Percentiles rank a stretch among this genome's conserved stretches.
phyloP scores from a whole-genome alignment of 2,329 filamentous ascomycete species.

The Coniochaeta sp. region DNA sequence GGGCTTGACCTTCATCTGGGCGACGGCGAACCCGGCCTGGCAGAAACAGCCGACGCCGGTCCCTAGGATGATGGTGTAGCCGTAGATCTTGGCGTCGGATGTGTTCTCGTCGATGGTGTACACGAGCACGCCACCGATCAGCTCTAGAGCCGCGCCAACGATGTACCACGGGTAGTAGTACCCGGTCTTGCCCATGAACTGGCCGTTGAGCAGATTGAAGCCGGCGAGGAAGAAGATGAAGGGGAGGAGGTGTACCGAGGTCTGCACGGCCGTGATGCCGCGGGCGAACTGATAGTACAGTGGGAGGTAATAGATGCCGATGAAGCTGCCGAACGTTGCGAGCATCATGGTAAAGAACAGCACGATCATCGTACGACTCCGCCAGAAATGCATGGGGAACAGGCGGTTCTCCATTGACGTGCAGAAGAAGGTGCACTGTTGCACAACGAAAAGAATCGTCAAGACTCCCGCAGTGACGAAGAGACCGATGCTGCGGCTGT shows the following conservation, averaged over 20 bases:
- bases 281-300: slow-evolving; percentile 42
- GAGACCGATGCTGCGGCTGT: slow-evolving; percentile 33
- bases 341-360: slow-evolving; percentile 29
- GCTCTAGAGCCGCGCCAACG: neutral
- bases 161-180: slow-evolving; percentile 10
- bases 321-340: slow-evolving; percentile 13
- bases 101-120: slow-evolving; percentile 18
- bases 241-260: slow-evolving; percentile 30
- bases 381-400: slow-evolving; percentile 41
- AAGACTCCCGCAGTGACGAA: slow-evolving; percentile 28
- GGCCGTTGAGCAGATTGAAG: slow-evolving; percentile 5
- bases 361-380: slow-evolving; percentile 25
- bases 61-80: slow-evolving; percentile 29
- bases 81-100: slow-evolving; percentile 20
- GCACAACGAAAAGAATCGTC: slow-evolving; percentile 33
- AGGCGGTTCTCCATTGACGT: slow-evolving; percentile 28
- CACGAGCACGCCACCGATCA: slow-evolving; percentile 4
- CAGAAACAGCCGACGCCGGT: slow-evolving; percentile 28
- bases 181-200: slow-evolving; percentile 9
- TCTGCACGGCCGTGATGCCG: slow-evolving; percentile 26
- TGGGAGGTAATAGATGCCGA: slow-evolving; percentile 40
- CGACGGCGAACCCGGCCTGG: slow-evolving; percentile 28
- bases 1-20: slow-evolving; percentile 22
- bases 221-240: slow-evolving; percentile 19
- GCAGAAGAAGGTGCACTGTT: slow-evolving; percentile 33